Evolutionary conservation across 192 early-diverging fungal genomes (phyloP).

Genomic region (Coemansia sp.): DNA sequence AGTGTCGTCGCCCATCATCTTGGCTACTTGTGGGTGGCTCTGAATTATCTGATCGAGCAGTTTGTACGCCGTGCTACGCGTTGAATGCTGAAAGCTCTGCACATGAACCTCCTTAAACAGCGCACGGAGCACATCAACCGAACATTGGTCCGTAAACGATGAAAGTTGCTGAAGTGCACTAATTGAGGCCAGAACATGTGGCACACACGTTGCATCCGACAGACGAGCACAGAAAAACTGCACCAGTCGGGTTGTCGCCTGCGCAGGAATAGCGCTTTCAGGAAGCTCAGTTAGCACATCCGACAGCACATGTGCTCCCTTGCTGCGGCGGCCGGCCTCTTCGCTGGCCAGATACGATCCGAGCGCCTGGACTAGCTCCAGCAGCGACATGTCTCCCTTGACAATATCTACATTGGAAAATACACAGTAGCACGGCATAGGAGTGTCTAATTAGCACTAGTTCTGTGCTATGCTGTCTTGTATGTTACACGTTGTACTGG

Average conservation of each 20-base stretch:
- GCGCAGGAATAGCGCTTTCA: constrained; percentile 26
- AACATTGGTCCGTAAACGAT: constrained; percentile 59
- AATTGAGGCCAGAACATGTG: constrained; percentile 63
- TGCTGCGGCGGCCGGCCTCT: constrained; percentile 82
- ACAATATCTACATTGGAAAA: constrained; percentile 29
- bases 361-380: constrained; percentile 78
- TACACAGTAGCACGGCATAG: background rate
- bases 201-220: constrained; percentile 71
- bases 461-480: no score
- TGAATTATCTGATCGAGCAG: constrained; percentile 71
- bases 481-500: background rate
- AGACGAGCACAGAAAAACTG: constrained; percentile 76
- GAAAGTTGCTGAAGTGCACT: constrained; percentile 62
- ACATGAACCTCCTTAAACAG: constrained; percentile 85
- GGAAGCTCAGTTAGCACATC: constrained; percentile 58
- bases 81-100: constrained; percentile 88
- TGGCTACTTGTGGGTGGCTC: constrained; percentile 59
- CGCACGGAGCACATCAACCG: constrained; percentile 49
- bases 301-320: constrained; percentile 73
- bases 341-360: constrained; percentile 74
- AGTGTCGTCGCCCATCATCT: constrained; percentile 68
- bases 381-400: constrained; percentile 60
- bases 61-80: constrained; percentile 71
- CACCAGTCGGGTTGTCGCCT: constrained; percentile 57
- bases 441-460: background rate